A percentile compares a stretch with the other conserved stretches of the same genome.
Evolutionary conservation across 805 yeast genomes (phyloP).

Genomic region (Suhomyces tanzawaensis): DNA sequence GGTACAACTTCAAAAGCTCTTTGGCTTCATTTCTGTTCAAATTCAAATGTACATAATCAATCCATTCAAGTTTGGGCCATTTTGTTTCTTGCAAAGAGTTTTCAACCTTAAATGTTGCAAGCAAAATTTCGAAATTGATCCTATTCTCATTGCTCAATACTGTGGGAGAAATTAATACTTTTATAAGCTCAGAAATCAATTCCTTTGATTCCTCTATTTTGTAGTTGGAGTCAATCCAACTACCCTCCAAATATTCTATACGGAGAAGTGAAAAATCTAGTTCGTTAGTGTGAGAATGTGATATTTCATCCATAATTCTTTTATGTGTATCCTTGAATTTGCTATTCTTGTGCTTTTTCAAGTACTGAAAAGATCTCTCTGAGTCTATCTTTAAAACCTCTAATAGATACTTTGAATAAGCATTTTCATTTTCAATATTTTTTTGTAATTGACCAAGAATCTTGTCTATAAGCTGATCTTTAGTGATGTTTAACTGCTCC

Average conservation of each 20-base stretch:
- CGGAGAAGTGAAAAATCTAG: conserved; percentile 27
- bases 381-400: conserved; percentile 31
- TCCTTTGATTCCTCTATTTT: conserved; percentile 17
- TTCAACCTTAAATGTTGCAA: conserved; percentile 28
- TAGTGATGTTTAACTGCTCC: background rate
- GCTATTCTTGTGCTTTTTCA: conserved; percentile 26
- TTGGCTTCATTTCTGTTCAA: conserved; percentile 26
- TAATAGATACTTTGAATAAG: conserved; percentile 30
- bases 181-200: conserved; percentile 24
- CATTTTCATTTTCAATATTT: conserved; percentile 18
- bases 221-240: conserved; percentile 19
- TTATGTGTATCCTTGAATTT: conserved; percentile 27
- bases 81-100: conserved; percentile 24
- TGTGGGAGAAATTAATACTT: conserved; percentile 14
- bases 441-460: conserved; percentile 13
- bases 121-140: conserved; percentile 26
- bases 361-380: conserved; percentile 27
- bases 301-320: conserved; percentile 29
- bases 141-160: conserved; percentile 14
- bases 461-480: conserved; percentile 5
- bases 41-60: conserved; percentile 30
- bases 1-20: conserved; percentile 25
- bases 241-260: conserved; percentile 35
- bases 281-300: conserved; percentile 19
- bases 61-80: conserved; percentile 42